Percentiles rank a stretch among this genome's conserved stretches.
These are phyloP conservation scores for Tremella fuciformis DNA, from an alignment of 768 basidiomycete species.

Conservation along the genomic window DNA sequence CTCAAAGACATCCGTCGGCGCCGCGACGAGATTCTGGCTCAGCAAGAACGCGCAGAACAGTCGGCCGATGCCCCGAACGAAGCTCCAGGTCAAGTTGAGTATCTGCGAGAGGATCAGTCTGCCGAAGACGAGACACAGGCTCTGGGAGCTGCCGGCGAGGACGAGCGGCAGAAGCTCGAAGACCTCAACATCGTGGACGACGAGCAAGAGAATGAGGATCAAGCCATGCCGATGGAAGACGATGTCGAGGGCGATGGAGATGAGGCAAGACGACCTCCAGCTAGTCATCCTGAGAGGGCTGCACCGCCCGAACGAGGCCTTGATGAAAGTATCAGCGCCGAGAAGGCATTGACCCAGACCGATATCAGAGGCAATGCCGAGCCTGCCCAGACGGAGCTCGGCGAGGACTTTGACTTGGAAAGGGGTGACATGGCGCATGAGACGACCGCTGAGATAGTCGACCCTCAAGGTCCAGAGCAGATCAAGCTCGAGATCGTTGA, in stretches of 20 bases:
- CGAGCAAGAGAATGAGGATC: conserved; percentile 52
- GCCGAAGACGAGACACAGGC: conserved; percentile 72
- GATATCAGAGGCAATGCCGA: conserved; percentile 42
- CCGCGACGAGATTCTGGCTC: conserved; percentile 69
- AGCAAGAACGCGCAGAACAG: conserved; percentile 49
- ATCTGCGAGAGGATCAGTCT: conserved; percentile 59
- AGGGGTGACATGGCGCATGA: conserved; percentile 46
- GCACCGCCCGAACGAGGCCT: conserved; percentile 11
- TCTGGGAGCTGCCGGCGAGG: conserved; percentile 78
- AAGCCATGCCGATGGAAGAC: conserved; percentile 21
- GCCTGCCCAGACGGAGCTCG: conserved; percentile 57
- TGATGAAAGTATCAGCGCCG: conserved; percentile 21
- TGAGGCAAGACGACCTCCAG: conserved; percentile 9
- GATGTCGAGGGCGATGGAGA: conserved; percentile 18
- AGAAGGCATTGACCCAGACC: conserved; percentile 53
- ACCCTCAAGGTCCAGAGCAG: conserved; percentile 7
- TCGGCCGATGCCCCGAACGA: conserved; percentile 33
- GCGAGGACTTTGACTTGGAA: conserved; percentile 54
- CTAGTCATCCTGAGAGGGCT: conserved; percentile 1
- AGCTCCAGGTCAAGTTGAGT: conserved; percentile 61
- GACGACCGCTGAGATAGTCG: conserved; percentile 17
- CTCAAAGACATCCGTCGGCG: conserved; percentile 74
- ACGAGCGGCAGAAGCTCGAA: conserved; percentile 74
- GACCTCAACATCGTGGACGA: conserved; percentile 75
- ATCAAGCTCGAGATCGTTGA: background rate